Base-by-base conservation (phyloP, 2,329 filamentous ascomycete genomes). In the Colletotrichum endophyticum region DNA sequence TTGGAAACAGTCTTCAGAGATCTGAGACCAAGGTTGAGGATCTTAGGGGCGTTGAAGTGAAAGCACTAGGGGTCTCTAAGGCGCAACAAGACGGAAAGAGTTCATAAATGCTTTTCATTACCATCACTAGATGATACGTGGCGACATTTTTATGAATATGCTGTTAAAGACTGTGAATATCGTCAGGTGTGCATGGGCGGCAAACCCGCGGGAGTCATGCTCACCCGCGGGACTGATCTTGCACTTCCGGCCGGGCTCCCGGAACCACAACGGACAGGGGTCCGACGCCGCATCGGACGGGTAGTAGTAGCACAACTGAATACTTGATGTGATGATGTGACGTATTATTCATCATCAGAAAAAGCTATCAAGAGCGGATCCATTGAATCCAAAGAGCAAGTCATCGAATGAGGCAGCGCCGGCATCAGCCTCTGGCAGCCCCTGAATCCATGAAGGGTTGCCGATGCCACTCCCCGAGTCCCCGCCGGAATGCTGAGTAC, bases 321-420 rank as follows among this genome's bases (percentile, higher is more conserved):
- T 30, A 3, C 19, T 66, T 49, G 15, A 25, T n/a, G 22, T 56
- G 44, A 22, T 7, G 6, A 53, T 53, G 12, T 22, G 11, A 22
- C 19, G 7, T 49, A 13, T 53, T 22, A 8, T 28, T 34, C 36
- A 77, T 34, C 36, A 77, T 39, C 77, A 79, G 7, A 78, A 70
- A 15, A 80, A 80, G 30, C 77, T 79, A n/a, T 82, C 82, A 22
- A 81, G 78, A 22, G 79, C 79, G 9, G 82, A 79, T 8, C 81
- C 81, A 56, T 84, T 83, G 49, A 84, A 82, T 2, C 82, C 82
- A 66, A 84, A 83, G 3, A 84, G 79, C 5, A 81, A 76, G 63
- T 84, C 82, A 39, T 84, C 82, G 6, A 82, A 57, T 1, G 78
- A 79, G 2, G 75, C 77, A 3, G 75, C 61, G 1, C 77, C 79